Conservation (phyloP, 139 green algal species). For the Chlamydomonas incerta region DNA sequence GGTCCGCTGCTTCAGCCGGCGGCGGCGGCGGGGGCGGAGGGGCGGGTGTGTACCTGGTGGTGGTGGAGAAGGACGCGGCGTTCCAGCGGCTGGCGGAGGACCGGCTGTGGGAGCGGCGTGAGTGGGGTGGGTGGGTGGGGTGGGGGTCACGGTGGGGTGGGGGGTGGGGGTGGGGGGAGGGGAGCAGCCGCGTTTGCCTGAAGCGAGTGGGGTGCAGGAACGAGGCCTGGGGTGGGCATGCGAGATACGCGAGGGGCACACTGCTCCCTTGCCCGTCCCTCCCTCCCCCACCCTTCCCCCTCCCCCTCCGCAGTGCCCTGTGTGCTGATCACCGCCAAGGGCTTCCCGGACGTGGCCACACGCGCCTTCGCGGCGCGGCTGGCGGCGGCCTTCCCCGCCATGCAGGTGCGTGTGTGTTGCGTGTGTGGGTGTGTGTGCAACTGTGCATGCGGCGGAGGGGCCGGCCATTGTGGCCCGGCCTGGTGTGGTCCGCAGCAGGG, state of each 20-base stretch:
- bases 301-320: constrained; percentile 26
- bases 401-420: constrained; percentile 42
- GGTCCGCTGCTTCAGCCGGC: not conserved
- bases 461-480: too few species aligned
- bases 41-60: constrained; percentile 61
- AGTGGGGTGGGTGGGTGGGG: too few species aligned
- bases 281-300: not conserved
- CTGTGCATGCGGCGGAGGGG: too few species aligned
- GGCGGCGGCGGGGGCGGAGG: not conserved
- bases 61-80: constrained; percentile 89
- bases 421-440: too few species aligned
- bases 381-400: constrained; percentile 45
- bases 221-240: too few species aligned
- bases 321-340: constrained; percentile 86
- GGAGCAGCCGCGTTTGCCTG: not conserved
- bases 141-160: not conserved
- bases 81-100: constrained; percentile 83
- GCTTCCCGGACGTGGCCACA: constrained; percentile 87
- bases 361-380: constrained; percentile 70
- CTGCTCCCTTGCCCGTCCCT: not conserved
- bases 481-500: too few species aligned
- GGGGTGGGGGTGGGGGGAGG: not conserved
- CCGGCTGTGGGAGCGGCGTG: constrained; percentile 55
- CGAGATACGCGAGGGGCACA: too few species aligned
- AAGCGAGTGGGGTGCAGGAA: too few species aligned